Conservation (phyloP, 2,329 filamentous ascomycete species). For the Cercospora sp. region DNA sequence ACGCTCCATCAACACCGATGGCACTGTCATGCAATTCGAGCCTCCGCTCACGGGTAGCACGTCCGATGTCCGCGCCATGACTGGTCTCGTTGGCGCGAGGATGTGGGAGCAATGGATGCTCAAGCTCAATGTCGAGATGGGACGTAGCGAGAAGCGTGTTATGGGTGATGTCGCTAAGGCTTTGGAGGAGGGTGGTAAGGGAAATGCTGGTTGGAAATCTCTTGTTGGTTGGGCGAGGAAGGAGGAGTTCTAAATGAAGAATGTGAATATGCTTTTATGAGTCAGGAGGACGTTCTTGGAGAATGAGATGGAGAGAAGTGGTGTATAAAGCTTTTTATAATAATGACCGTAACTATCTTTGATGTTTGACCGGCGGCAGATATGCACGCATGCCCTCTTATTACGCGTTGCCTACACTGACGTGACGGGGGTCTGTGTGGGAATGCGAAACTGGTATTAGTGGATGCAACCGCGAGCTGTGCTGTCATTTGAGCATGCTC, state of each 20-base stretch:
- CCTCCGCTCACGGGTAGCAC: constrained; percentile 40
- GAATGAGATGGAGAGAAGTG: not conserved
- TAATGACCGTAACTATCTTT: constrained; percentile 22
- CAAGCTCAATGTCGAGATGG: constrained; percentile 82
- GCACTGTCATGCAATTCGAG: constrained; percentile 34
- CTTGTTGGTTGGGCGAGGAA: constrained; percentile 62
- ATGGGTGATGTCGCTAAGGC: constrained; percentile 58
- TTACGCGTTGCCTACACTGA: too few relatives aligned
- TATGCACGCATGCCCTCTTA: not conserved
- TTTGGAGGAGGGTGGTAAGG: constrained; percentile 61
- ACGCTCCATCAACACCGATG: constrained; percentile 40
- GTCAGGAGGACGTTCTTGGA: not conserved
- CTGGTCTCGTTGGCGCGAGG: constrained; percentile 81
- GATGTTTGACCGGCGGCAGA: constrained; percentile 13
- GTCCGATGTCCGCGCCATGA: constrained; percentile 52
- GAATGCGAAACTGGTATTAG: too few relatives aligned
- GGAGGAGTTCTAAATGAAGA: constrained; percentile 26
- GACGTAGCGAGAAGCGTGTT: constrained; percentile 58
- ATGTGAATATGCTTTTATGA: constrained; percentile 8
- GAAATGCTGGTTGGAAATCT: constrained; percentile 59
- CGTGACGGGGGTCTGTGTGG: too few relatives aligned
- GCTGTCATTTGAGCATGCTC: not conserved
- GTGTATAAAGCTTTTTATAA: constrained; percentile 12
- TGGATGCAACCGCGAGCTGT: too few relatives aligned
- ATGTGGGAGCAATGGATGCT: constrained; percentile 97